A percentile compares a stretch with the other conserved stretches of the same genome.
Evolutionary conservation across 257 asterid species (phyloP).

Genomic region (Solanum etuberosum): DNA sequence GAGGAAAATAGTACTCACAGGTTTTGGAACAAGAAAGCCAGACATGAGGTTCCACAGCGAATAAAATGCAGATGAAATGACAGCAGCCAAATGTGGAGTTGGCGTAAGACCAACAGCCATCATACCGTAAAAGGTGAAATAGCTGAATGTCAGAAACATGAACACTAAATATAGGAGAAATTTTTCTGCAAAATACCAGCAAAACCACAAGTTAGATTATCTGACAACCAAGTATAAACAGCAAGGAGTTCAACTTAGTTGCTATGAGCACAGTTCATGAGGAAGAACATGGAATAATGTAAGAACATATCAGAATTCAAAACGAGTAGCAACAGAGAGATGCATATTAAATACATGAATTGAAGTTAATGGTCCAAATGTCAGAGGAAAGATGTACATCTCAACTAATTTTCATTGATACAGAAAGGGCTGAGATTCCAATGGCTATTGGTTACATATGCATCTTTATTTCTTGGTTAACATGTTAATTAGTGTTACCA

Average conservation of each 20-base stretch:
- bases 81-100: conserved; percentile 38
- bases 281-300: background rate
- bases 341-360: background rate
- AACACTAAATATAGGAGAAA: conserved; percentile 36
- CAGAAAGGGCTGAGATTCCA: background rate
- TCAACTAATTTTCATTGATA: background rate
- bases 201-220: background rate
- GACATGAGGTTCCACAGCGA: conserved; percentile 54
- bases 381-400: background rate
- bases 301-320: background rate
- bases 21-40: conserved; percentile 55
- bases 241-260: background rate
- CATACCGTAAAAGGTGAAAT: conserved; percentile 63
- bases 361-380: background rate
- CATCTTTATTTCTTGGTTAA: background rate
- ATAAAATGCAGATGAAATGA: conserved; percentile 47
- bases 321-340: background rate
- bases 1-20: conserved; percentile 26
- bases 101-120: conserved; percentile 68
- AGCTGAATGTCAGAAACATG: conserved; percentile 45
- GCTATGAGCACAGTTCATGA: background rate
- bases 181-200: conserved; percentile 19
- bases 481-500: background rate
- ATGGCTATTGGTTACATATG: background rate
- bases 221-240: background rate